Evolutionary conservation across 768 basidiomycete genomes (phyloP), one percentile per base, ranked within the genome.

Genomic region (Russula olivacea): DNA sequence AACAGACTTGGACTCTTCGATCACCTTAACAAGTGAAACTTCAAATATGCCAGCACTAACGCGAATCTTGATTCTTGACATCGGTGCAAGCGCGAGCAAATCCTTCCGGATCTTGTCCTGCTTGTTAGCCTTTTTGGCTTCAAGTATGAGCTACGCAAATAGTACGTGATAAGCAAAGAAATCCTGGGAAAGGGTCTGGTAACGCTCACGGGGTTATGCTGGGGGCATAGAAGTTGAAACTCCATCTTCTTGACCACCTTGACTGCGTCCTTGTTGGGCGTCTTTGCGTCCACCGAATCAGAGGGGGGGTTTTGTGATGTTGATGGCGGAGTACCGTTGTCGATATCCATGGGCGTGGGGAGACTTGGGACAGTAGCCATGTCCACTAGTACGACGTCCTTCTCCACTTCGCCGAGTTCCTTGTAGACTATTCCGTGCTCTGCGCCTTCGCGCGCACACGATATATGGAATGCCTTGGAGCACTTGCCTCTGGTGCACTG

Each of bases 401-500:
- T 91, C 74, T 91, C 87, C 0, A 91, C 82, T 68, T 89, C 87
- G 54, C 80, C 76, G n/a, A 86, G 52, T 38, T 89, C 78, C 1
- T 73, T 74, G 69, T 86, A 92, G 25, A 83, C 76, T 48, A 91
- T 80, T 11, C 81, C 83, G 4, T 75, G 71, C 3, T 76, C 75
- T 12, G 73, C 74, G 1, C 84, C 83, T 21, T 83, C 80, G 47
- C 80, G 76, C 0, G 97, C 96, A 72, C 97, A 99, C 3, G 86
- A 88, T 32, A 97, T 88, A 70, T 98, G 96, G 76, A 93, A 97
- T 0, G 95, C 91, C 71, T 89, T 91, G 12, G 90, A 80, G 69
- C 95, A 98, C 75, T 94, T 96, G 50, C 93, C 94, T 73, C 91
- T 92, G 17, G 91, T 91, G 72, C 95, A 98, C 71, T 98, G 95